These are phyloP conservation scores for Ustanciosporium gigantosporum DNA, from an alignment of 1,284 basidiomycete species.

Conservation along the genomic window DNA sequence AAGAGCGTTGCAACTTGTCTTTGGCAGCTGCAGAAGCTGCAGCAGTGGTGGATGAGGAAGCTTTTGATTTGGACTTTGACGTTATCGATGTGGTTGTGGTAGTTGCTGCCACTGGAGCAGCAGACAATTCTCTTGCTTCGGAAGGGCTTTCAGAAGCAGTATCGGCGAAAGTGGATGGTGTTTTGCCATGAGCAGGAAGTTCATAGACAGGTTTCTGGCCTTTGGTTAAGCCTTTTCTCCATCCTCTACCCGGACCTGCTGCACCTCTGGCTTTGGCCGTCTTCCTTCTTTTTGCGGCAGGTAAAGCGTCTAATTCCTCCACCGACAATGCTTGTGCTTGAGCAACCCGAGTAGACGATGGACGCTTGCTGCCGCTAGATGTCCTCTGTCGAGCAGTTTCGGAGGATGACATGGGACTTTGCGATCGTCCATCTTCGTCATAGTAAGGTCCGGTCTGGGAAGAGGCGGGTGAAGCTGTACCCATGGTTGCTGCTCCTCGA, in stretches of 20 bases:
- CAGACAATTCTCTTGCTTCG: conserved; percentile 7
- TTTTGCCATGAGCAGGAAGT: conserved; percentile 33
- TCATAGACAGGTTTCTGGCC: conserved; percentile 57
- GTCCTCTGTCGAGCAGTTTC: no score
- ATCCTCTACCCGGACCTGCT: conserved; percentile 55
- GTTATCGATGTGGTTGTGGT: background rate
- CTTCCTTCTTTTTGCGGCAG: conserved; percentile 56
- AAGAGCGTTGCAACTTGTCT: background rate
- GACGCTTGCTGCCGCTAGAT: background rate
- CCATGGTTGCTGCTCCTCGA: no score
- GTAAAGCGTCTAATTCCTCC: conserved; percentile 57
- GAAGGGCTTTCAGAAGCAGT: conserved; percentile 4
- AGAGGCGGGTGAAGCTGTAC: no score
- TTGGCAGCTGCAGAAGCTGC: background rate
- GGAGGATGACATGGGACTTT: no score
- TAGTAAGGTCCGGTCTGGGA: no score
- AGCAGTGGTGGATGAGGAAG: background rate
- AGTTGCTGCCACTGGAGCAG: background rate
- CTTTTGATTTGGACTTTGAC: background rate
- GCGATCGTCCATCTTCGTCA: no score
- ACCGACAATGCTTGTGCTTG: conserved; percentile 35
- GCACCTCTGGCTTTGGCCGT: conserved; percentile 55
- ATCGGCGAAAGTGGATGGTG: conserved; percentile 33
- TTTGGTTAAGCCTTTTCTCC: conserved; percentile 58
- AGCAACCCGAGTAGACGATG: conserved; percentile 10